Evolutionary conservation across 352 stramenopile genomes (phyloP).

Genomic region (Globisporangium okanoganense): DNA sequence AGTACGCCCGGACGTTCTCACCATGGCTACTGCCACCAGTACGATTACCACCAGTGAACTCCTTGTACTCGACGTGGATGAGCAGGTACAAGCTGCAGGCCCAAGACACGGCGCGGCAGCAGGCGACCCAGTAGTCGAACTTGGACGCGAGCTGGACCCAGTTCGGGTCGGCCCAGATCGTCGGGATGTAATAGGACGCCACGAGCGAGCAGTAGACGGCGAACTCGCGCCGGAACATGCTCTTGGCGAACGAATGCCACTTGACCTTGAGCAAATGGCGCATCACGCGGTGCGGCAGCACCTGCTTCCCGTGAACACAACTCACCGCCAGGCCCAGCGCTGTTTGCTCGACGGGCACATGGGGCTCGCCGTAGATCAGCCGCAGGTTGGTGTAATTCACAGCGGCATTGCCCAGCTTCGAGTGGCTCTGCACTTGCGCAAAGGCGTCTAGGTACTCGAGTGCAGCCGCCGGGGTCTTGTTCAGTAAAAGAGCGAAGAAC

Average conservation of each 20-base stretch:
- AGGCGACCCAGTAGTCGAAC: constrained; percentile 43
- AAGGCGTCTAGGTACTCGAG: constrained; percentile 52
- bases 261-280: constrained; percentile 49
- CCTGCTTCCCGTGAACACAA: constrained; percentile 28
- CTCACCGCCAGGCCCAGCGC: constrained; percentile 35
- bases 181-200: constrained; percentile 50
- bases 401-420: constrained; percentile 35
- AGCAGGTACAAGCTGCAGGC: constrained; percentile 48
- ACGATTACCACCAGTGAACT: constrained; percentile 32
- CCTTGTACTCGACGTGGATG: constrained; percentile 41
- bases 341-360: constrained; percentile 41
- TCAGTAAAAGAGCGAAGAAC: constrained; percentile 52
- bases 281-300: constrained; percentile 57
- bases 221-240: constrained; percentile 53
- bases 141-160: constrained; percentile 36
- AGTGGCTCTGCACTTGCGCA: constrained; percentile 39
- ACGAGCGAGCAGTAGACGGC: constrained; percentile 43
- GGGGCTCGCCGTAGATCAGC: constrained; percentile 48
- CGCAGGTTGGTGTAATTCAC: constrained; percentile 48
- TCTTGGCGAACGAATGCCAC: constrained; percentile 48
- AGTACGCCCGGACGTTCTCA: constrained; percentile 37
- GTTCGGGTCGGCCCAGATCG: constrained; percentile 46
- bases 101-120: constrained; percentile 41
- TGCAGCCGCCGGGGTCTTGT: constrained; percentile 39
- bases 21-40: constrained; percentile 11